Evolutionary conservation across 2,329 filamentous ascomycete species (phyloP), one percentile per base, ranked within the genome.

Genomic region (Pseudofabraea citricarpa): DNA sequence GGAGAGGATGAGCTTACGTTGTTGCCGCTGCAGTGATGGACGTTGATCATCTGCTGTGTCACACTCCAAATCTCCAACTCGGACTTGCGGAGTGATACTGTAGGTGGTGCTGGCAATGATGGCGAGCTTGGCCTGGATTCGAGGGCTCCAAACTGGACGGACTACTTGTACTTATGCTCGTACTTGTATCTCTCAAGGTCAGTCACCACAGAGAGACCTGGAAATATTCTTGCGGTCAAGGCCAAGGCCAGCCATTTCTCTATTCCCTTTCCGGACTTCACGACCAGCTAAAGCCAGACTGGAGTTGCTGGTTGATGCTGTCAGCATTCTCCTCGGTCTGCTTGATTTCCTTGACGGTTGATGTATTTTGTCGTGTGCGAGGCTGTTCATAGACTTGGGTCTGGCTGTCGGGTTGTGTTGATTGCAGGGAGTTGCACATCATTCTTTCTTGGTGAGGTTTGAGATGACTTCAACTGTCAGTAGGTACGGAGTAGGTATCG

Each of bases 1-100:
- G 8, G 33, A 57, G 55, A 44, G 56, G 47, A 35, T 54, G 48
- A 31, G 89, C 91, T 85, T 85, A 97, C 91, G 83, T 97, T 97
- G 85, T 94, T 95, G 65, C 93, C 93, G 60, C 67, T 90, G 77
- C 96, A 97, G 81, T 98, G 93, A 81, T 97, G 91, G 64, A 97
- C 91, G 56, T 86, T 83, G 63, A 85, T 88, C n/a, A n/a, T n/a
- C 84, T 97, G 95, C 70, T 83, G 84, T 64, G 95, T 73, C 88
- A 93, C 93, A 69, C 81, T 81, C 78, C 90, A 95, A 81, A n/a
- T n/a, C 27, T 31, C 27, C 3, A 31, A 15, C 79, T 95, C 90
- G 64, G 81, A 87, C 85, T 96, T 31, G 27, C 27, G 27, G 27
- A 31, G 27, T n/a, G 27, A 15, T n/a, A n/a, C n/a, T n/a, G n/a